A percentile compares a stretch with the other conserved stretches of the same genome.
Evolutionary conservation across 495 filamentous ascomycete genomes (phyloP).

Genomic region (Poronia punctata): DNA sequence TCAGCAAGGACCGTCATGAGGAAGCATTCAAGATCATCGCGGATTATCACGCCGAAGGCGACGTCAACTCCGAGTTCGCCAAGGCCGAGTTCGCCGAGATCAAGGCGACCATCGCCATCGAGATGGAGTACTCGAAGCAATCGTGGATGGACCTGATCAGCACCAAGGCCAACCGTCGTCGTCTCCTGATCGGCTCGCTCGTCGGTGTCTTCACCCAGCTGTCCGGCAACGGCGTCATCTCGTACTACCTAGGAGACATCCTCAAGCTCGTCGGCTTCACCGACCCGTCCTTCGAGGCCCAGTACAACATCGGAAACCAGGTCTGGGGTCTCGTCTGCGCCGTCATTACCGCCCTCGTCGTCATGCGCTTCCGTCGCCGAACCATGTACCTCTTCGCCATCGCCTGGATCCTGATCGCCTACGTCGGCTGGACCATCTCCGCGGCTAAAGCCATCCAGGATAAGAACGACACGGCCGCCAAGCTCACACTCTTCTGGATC

Average conservation of each 20-base stretch:
- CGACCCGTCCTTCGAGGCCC: constrained; percentile 38
- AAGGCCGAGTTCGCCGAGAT: constrained; percentile 57
- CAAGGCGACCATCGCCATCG: constrained; percentile 49
- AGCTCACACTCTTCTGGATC: constrained; percentile 47
- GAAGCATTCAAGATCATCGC: constrained; percentile 51
- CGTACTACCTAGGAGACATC: constrained; percentile 44
- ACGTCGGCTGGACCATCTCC: constrained; percentile 45
- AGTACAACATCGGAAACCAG: constrained; percentile 48
- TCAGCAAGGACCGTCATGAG: constrained; percentile 51
- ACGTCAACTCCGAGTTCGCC: constrained; percentile 48
- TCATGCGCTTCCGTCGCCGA: constrained; percentile 42
- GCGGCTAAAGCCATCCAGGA: constrained; percentile 38
- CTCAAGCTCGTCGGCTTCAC: constrained; percentile 37
- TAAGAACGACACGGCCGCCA: constrained; percentile 32
- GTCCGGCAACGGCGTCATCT: constrained; percentile 59
- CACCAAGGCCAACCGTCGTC: constrained; percentile 48
- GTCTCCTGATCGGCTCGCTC: constrained; percentile 49
- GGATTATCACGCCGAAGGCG: constrained; percentile 57
- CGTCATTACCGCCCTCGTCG: constrained; percentile 37
- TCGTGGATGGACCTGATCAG: constrained; percentile 51
- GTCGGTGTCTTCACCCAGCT: constrained; percentile 59
- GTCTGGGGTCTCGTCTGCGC: constrained; percentile 45
- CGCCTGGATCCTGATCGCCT: constrained; percentile 35
- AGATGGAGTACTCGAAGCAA: constrained; percentile 46
- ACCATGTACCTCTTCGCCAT: constrained; percentile 46